These are phyloP conservation scores for Botrytis squamosa DNA, from an alignment of 2,329 filamentous ascomycete genomes.

Conservation along the genomic window DNA sequence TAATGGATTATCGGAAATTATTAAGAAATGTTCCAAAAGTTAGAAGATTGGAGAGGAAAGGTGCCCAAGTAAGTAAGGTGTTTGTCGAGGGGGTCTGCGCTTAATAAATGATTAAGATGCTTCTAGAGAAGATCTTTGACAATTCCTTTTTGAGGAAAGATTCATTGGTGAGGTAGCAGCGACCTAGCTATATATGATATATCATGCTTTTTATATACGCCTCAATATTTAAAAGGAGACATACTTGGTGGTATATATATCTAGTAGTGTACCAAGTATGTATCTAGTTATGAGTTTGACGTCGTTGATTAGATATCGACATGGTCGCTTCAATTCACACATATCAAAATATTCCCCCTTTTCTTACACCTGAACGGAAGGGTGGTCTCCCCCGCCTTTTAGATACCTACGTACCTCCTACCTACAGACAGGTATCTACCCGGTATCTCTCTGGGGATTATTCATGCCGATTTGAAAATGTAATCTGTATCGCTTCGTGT, in stretches of 20 bases:
- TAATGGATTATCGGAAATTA: conserved; percentile 21
- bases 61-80: background rate
- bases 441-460: background rate
- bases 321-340: no score
- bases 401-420: background rate
- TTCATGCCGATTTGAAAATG: conserved; percentile 7
- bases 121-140: conserved; percentile 13
- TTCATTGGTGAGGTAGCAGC: background rate
- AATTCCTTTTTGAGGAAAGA: background rate
- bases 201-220: background rate
- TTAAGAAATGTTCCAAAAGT: conserved; percentile 8
- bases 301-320: background rate
- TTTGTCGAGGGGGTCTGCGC: conserved; percentile 8
- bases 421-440: background rate
- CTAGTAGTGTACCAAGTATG: background rate
- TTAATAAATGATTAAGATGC: conserved; percentile 8
- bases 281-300: background rate
- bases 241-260: no score
- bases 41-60: background rate
- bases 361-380: background rate
- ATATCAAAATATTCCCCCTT: background rate
- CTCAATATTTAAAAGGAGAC: background rate
- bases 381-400: conserved; percentile 5
- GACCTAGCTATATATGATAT: background rate
- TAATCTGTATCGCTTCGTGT: background rate